Percentiles rank a stretch among this genome's conserved stretches.
Evolutionary conservation across 2,329 filamentous ascomycete species (phyloP).

Genomic region (Trichothecium roseum): DNA sequence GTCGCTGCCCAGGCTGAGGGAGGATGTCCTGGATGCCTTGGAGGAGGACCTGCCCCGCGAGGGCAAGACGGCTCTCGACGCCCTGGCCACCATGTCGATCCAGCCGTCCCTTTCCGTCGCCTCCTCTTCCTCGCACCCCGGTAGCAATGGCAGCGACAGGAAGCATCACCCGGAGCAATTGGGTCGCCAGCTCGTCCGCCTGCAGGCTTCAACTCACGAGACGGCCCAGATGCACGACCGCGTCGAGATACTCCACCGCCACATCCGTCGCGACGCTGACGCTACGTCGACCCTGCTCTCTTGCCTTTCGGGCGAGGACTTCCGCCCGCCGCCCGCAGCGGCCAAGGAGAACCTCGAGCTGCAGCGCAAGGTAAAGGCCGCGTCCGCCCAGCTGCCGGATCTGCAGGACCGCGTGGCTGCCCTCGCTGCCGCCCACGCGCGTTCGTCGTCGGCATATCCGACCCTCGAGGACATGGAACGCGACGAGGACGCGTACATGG

Average conservation of each 20-base stretch:
- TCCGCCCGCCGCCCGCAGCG: constrained; percentile 46
- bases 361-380: constrained; percentile 58
- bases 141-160: not conserved
- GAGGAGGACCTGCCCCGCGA: constrained; percentile 44
- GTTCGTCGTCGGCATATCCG: constrained; percentile 21
- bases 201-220: constrained; percentile 43
- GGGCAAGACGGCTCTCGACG: constrained; percentile 43
- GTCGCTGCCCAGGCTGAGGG: constrained; percentile 8
- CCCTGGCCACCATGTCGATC: constrained; percentile 42
- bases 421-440: constrained; percentile 15
- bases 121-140: too few relatives aligned
- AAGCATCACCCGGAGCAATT: constrained; percentile 35
- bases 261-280: constrained; percentile 41
- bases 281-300: constrained; percentile 26
- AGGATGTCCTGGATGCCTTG: constrained; percentile 40
- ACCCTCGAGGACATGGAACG: constrained; percentile 47
- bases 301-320: constrained; percentile 31
- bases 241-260: constrained; percentile 42
- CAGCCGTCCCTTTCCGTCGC: constrained; percentile 34
- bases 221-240: constrained; percentile 46
- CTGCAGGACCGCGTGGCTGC: constrained; percentile 37
- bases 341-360: constrained; percentile 64
- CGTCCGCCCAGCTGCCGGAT: constrained; percentile 57
- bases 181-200: constrained; percentile 39
- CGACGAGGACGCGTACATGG: constrained; percentile 48